These are phyloP conservation scores for Talaromyces sp. DNA, from an alignment of 2,329 filamentous ascomycete genomes.

Conservation along the genomic window DNA sequence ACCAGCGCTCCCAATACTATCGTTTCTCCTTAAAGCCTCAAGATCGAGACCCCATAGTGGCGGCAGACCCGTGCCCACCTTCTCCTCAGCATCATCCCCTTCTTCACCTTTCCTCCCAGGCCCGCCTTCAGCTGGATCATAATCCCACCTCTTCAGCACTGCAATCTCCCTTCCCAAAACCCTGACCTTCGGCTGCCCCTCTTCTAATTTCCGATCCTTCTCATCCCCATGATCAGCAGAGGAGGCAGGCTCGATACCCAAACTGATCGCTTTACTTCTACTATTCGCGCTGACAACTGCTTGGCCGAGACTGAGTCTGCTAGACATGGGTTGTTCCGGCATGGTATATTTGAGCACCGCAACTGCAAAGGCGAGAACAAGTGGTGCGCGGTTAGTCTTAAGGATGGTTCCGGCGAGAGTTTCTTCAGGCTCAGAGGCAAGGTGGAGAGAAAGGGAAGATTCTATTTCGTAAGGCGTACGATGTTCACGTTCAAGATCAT, in stretches of 20 bases:
- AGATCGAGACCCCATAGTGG: conserved; percentile 59
- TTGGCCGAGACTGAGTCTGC: conserved; percentile 75
- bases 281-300: conserved; percentile 81
- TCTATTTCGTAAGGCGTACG: conserved; percentile 34
- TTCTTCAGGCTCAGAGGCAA: conserved; percentile 48
- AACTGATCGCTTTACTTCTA: conserved; percentile 67
- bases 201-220: conserved; percentile 61
- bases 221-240: conserved; percentile 54
- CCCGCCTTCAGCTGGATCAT: conserved; percentile 56
- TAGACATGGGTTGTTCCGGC: conserved; percentile 82
- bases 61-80: neutral
- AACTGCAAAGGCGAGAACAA: conserved; percentile 77
- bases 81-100: neutral
- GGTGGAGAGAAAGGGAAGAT: conserved; percentile 33
- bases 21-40: conserved; percentile 50
- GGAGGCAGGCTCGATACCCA: conserved; percentile 66
- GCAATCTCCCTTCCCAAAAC: conserved; percentile 71
- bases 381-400: conserved; percentile 74
- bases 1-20: conserved; percentile 32
- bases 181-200: conserved; percentile 69
- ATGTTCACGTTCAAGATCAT: conserved; percentile 17
- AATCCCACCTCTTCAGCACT: conserved; percentile 75
- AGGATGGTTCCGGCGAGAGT: conserved; percentile 58
- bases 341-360: conserved; percentile 73
- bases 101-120: conserved; percentile 21